These are phyloP conservation scores for Margaritispora aquatica DNA, from an alignment of 495 filamentous ascomycete species.

Conservation along the genomic window DNA sequence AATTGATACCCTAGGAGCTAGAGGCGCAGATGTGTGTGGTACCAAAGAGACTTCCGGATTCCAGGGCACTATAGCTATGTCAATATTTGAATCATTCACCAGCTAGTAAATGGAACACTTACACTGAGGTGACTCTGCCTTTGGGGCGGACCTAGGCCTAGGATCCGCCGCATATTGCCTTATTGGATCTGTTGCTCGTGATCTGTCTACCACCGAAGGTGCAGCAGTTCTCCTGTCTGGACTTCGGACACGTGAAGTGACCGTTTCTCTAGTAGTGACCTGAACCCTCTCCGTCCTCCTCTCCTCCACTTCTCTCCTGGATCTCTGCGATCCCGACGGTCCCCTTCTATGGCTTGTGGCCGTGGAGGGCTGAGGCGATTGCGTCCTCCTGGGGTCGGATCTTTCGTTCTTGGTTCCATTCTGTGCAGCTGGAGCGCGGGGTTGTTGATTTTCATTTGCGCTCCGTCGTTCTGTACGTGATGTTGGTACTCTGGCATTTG, in stretches of 20 bases:
- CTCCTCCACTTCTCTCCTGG: slow-evolving; percentile 19
- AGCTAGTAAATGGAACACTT: not conserved
- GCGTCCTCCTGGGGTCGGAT: slow-evolving; percentile 15
- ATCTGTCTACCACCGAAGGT: slow-evolving; percentile 14
- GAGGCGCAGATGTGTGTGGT: slow-evolving; percentile 79
- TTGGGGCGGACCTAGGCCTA: slow-evolving; percentile 13
- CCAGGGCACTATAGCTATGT: slow-evolving; percentile 45
- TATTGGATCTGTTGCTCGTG: slow-evolving; percentile 5
- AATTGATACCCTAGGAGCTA: slow-evolving; percentile 79
- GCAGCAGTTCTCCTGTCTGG: slow-evolving; percentile 49
- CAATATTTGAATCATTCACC: not conserved
- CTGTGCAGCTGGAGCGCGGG: slow-evolving; percentile 18
- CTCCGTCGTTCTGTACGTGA: slow-evolving; percentile 21
- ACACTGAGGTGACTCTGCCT: slow-evolving; percentile 21
- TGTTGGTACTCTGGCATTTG: slow-evolving; percentile 18
- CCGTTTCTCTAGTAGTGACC: slow-evolving; percentile 58
- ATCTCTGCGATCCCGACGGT: slow-evolving; percentile 19
- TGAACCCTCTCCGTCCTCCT: slow-evolving; percentile 42
- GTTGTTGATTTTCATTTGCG: slow-evolving; percentile 18
- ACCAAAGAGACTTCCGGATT: slow-evolving; percentile 75
- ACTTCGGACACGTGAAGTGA: slow-evolving; percentile 56
- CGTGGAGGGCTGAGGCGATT: slow-evolving; percentile 21
- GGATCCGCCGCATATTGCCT: slow-evolving; percentile 17
- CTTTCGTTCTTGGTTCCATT: slow-evolving; percentile 13
- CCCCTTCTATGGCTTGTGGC: slow-evolving; percentile 17